Percentiles rank a stretch among this genome's conserved stretches.
phyloP scores from a whole-genome alignment of 116 monocot species.

The Trichopus zeylanicus region DNA sequence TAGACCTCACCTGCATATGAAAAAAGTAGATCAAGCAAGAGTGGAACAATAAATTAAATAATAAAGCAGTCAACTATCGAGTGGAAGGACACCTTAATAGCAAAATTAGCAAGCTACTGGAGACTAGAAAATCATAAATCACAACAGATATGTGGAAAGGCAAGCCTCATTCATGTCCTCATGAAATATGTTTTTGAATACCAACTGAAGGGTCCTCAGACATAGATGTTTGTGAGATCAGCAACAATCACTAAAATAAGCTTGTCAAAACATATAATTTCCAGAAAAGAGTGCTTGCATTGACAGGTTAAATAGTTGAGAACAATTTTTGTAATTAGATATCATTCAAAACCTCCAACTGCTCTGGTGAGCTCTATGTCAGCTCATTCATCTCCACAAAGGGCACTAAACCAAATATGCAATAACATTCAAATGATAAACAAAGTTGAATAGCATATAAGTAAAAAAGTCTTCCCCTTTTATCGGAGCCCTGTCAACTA shows the following conservation, averaged over 20 bases:
- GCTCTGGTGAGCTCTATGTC: too few relatives aligned
- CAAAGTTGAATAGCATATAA: too few relatives aligned
- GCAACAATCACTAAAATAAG: neutral
- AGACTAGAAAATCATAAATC: neutral
- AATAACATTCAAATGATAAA: too few relatives aligned
- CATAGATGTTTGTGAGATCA: neutral
- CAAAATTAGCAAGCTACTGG: neutral
- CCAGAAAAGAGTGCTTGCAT: neutral
- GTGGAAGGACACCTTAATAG: neutral
- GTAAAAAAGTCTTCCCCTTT: too few relatives aligned
- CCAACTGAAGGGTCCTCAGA: neutral
- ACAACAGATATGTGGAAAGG: neutral
- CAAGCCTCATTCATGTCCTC: neutral
- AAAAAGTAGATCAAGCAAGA: neutral
- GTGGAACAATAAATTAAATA: neutral
- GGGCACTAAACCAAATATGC: too few relatives aligned
- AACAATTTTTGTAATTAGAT: too few relatives aligned
- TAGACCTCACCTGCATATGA: slow-evolving; percentile 57
- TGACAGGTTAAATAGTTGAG: neutral
- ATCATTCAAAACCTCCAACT: too few relatives aligned
- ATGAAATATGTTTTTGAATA: neutral
- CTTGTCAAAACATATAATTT: neutral
- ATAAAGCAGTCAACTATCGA: neutral
- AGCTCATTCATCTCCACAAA: too few relatives aligned
- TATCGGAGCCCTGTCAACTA: too few relatives aligned